phyloP scores from a whole-genome alignment of 2,329 filamentous ascomycete species.

The Cladophialophora exuberans region DNA sequence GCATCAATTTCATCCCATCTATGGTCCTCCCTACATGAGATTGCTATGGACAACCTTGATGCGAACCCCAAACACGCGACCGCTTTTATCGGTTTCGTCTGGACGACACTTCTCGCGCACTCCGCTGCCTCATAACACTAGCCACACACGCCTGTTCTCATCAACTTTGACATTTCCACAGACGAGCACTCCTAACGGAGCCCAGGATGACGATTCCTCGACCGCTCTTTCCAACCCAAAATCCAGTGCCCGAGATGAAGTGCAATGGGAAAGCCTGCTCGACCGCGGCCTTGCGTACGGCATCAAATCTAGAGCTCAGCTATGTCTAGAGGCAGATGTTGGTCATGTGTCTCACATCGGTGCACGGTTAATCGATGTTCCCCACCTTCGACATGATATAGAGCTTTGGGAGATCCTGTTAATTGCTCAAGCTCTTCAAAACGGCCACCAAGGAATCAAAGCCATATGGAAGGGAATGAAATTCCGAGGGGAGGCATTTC shows the following conservation, averaged over 20 bases:
- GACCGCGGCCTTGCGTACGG: conserved; percentile 30
- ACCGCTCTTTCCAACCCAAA: not conserved
- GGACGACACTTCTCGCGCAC: not conserved
- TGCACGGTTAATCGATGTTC: conserved; percentile 43
- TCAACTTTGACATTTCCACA: not conserved
- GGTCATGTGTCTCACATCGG: conserved; percentile 41
- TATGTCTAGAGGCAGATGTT: conserved; percentile 49
- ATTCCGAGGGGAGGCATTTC: conserved; percentile 25
- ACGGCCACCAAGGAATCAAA: conserved; percentile 46
- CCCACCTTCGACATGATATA: conserved; percentile 40
- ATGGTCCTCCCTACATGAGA: conserved; percentile 23
- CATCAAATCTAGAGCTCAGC: conserved; percentile 37
- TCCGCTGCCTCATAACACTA: not conserved
- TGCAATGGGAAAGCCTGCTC: conserved; percentile 27
- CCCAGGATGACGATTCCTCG: not conserved
- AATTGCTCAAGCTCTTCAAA: conserved; percentile 46
- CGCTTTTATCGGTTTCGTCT: not conserved
- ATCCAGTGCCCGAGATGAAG: not conserved
- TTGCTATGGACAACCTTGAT: conserved; percentile 21
- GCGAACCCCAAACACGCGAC: conserved; percentile 16
- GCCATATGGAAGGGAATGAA: conserved; percentile 43
- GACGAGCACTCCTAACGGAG: not conserved
- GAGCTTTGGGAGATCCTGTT: conserved; percentile 51
- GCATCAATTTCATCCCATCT: not conserved
- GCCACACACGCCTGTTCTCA: not conserved